Percentiles rank a stretch among this genome's conserved stretches.
phyloP scores from a whole-genome alignment of 2,329 filamentous ascomycete genomes.

The Dactylonectria macrodidyma region DNA sequence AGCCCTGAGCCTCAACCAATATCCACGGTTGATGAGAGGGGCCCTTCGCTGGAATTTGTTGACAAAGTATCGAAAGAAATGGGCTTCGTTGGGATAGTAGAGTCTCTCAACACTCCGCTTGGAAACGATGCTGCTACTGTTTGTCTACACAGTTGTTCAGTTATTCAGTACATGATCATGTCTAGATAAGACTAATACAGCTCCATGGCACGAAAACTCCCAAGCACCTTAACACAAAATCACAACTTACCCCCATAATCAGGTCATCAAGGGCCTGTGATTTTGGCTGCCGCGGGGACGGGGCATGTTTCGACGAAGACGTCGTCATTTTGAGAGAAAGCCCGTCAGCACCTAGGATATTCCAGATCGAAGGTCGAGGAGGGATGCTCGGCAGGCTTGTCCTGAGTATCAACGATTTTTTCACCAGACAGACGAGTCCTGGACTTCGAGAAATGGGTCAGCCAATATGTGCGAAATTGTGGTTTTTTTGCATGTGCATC shows the following conservation, averaged over 20 bases:
- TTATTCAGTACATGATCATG: slow-evolving; percentile 5
- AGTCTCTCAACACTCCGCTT: slow-evolving; percentile 93
- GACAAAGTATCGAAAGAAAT: slow-evolving; percentile 92
- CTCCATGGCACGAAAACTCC: neutral
- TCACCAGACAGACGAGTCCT: slow-evolving; percentile 5
- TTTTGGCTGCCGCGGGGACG: slow-evolving; percentile 38
- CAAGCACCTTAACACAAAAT: neutral
- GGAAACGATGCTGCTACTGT: slow-evolving; percentile 92
- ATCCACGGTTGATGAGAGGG: slow-evolving; percentile 92
- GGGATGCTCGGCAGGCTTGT: neutral
- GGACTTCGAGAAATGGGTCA: neutral
- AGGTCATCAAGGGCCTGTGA: slow-evolving; percentile 62
- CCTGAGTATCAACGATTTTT: slow-evolving; percentile 1
- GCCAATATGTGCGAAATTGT: slow-evolving; percentile 16
- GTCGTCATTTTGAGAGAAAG: slow-evolving; percentile 34
- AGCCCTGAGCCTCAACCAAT: slow-evolving; percentile 87
- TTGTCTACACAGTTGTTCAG: slow-evolving; percentile 70
- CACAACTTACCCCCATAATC: slow-evolving; percentile 67
- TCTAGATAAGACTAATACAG: neutral
- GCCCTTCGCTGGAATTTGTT: slow-evolving; percentile 85
- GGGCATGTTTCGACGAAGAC: slow-evolving; percentile 19
- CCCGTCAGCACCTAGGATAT: neutral
- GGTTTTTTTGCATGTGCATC: slow-evolving; percentile 26
- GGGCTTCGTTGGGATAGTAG: slow-evolving; percentile 82
- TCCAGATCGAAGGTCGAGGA: neutral